phyloP scores from a whole-genome alignment of 208 protist species.

The Acanthamoeba quina region DNA sequence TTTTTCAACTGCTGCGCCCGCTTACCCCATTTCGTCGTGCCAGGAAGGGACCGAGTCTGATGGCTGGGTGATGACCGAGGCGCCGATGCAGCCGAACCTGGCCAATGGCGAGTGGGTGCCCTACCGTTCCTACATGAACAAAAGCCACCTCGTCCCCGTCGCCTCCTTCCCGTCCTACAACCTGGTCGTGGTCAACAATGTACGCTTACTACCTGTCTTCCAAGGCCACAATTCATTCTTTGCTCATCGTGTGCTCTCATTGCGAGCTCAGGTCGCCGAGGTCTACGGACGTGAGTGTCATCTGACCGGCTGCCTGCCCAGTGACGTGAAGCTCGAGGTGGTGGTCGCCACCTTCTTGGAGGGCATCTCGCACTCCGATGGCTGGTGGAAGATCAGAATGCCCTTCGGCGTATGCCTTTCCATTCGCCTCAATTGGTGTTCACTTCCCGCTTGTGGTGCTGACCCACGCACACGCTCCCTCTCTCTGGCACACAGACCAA shows the following conservation, averaged over 20 bases:
- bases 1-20: not conserved
- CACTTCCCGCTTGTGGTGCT: too few relatives aligned
- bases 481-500: constrained; percentile 11
- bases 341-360: constrained; percentile 50
- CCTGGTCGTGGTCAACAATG: constrained; percentile 19
- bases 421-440: too few relatives aligned
- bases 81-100: constrained; percentile 6
- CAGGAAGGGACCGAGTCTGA: constrained; percentile 14
- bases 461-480: too few relatives aligned
- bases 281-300: constrained; percentile 37
- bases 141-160: constrained; percentile 50
- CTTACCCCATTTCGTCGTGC: too few relatives aligned
- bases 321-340: constrained; percentile 26
- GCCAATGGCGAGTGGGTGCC: constrained; percentile 42
- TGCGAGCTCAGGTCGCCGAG: constrained; percentile 13
- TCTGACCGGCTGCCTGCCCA: constrained; percentile 3
- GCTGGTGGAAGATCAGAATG: constrained; percentile 68
- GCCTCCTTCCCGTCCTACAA: constrained; percentile 41
- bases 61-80: constrained; percentile 53
- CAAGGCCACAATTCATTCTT: not conserved
- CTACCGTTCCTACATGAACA: constrained; percentile 62
- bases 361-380: constrained; percentile 2
- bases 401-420: not conserved
- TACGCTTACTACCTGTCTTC: not conserved
- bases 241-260: not conserved